Percentiles rank a stretch among this genome's conserved stretches.
These are phyloP conservation scores for Acer campestre DNA, from an alignment of 345 rosid genomes.

Conservation along the genomic window DNA sequence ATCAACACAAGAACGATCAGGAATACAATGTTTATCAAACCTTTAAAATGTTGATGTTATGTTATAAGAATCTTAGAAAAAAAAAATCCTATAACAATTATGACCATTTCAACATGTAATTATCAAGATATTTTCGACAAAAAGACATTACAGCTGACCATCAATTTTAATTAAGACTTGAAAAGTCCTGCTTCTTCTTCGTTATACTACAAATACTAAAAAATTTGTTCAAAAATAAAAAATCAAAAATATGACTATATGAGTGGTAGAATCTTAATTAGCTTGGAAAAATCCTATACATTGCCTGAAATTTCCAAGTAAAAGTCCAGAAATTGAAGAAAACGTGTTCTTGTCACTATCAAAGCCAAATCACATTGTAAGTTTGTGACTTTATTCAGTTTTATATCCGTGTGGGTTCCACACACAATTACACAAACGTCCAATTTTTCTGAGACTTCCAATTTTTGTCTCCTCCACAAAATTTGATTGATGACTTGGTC, in stretches of 20 bases:
- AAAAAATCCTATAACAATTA: background rate
- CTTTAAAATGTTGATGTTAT: no score
- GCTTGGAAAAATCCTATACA: background rate
- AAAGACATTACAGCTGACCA: background rate
- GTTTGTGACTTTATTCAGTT: constrained; percentile 14
- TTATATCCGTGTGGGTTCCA: constrained; percentile 56
- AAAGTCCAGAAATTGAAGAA: constrained; percentile 28
- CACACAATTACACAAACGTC: constrained; percentile 18
- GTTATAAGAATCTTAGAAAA: no score
- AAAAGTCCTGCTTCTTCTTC: background rate
- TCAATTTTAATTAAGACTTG: background rate
- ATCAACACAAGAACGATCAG: no score
- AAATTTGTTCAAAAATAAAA: background rate
- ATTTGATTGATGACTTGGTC: constrained; percentile 20
- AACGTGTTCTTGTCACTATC: constrained; percentile 16
- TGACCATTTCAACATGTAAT: constrained; percentile 28
- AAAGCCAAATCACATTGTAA: background rate
- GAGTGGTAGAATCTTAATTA: constrained; percentile 17
- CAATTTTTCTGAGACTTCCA: constrained; percentile 6
- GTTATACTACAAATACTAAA: no score
- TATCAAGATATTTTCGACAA: no score
- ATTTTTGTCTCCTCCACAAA: background rate
- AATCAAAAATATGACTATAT: constrained; percentile 5
- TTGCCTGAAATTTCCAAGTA: constrained; percentile 41
- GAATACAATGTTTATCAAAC: no score